These are phyloP conservation scores for Clonostachys sp. DNA, from an alignment of 2,329 filamentous ascomycete genomes.

Conservation along the genomic window DNA sequence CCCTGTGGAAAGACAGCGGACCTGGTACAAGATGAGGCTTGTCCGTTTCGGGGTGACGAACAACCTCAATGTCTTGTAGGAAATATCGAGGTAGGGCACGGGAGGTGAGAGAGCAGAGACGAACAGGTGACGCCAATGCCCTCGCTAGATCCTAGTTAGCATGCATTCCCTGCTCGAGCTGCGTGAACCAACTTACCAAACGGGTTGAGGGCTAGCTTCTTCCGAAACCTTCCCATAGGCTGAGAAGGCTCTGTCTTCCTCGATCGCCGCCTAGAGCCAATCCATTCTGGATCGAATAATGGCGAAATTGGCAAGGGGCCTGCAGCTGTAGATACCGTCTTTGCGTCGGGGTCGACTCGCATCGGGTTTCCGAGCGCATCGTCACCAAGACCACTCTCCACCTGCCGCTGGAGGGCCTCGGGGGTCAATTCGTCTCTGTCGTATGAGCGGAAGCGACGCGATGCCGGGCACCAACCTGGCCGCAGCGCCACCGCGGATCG, in stretches of 20 bases:
- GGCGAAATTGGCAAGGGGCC: slow-evolving; percentile 50
- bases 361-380: slow-evolving; percentile 19
- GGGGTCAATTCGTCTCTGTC: slow-evolving; percentile 17
- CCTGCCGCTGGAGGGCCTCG: slow-evolving; percentile 19
- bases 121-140: slow-evolving; percentile 56
- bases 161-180: background rate
- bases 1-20: slow-evolving; percentile 20
- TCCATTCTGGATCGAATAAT: slow-evolving; percentile 45
- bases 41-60: slow-evolving; percentile 47
- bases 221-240: slow-evolving; percentile 43
- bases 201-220: slow-evolving; percentile 54
- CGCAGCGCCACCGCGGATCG: slow-evolving; percentile 8
- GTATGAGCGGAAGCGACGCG: slow-evolving; percentile 24
- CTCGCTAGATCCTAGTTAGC: slow-evolving; percentile 37
- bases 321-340: slow-evolving; percentile 37
- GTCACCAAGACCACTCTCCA: slow-evolving; percentile 22
- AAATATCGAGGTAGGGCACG: slow-evolving; percentile 54
- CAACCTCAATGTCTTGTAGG: slow-evolving; percentile 55
- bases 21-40: slow-evolving; percentile 53
- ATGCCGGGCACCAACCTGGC: slow-evolving; percentile 1
- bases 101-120: slow-evolving; percentile 46
- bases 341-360: slow-evolving; percentile 28
- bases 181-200: slow-evolving; percentile 45
- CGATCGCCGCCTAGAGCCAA: slow-evolving; percentile 35
- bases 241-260: slow-evolving; percentile 27